Conservation (phyloP, 805 yeast genomes). For the Wickerhamomyces alni region DNA sequence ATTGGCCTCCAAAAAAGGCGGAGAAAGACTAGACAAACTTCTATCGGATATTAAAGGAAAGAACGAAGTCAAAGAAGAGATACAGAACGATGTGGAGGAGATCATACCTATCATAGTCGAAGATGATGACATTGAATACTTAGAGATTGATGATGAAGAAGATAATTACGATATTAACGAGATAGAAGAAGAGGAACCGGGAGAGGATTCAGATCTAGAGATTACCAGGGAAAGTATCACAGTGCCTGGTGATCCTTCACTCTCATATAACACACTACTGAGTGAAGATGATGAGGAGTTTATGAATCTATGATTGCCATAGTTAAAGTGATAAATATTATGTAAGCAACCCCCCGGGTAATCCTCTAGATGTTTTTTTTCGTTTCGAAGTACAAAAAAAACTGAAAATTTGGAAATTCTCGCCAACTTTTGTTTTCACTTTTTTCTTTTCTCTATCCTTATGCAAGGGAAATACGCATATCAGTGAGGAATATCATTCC, state of each 20-base stretch:
- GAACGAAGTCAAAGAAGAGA: constrained; percentile 1
- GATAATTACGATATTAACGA: not conserved
- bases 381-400: not conserved
- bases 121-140: not conserved
- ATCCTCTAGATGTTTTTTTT: not conserved
- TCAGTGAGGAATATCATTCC: constrained; percentile 99
- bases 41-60: constrained; percentile 2
- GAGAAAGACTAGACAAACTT: constrained; percentile 9
- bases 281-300: constrained; percentile 9
- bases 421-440: not conserved
- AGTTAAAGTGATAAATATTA: not conserved
- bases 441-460: constrained; percentile 62
- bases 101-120: not conserved
- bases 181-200: too few species aligned
- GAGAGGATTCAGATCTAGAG: not conserved
- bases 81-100: constrained; percentile 1
- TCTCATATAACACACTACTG: not conserved
- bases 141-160: not conserved
- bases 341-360: not conserved
- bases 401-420: not conserved
- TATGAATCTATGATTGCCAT: not conserved
- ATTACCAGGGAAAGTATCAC: not conserved
- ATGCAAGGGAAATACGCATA: constrained; percentile 99
- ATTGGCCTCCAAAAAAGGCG: constrained; percentile 5
- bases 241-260: not conserved